Evolutionary conservation across 2,329 filamentous ascomycete species (phyloP), one percentile per base, ranked within the genome.

Genomic region (Paraphaeosphaeria sporulosa): DNA sequence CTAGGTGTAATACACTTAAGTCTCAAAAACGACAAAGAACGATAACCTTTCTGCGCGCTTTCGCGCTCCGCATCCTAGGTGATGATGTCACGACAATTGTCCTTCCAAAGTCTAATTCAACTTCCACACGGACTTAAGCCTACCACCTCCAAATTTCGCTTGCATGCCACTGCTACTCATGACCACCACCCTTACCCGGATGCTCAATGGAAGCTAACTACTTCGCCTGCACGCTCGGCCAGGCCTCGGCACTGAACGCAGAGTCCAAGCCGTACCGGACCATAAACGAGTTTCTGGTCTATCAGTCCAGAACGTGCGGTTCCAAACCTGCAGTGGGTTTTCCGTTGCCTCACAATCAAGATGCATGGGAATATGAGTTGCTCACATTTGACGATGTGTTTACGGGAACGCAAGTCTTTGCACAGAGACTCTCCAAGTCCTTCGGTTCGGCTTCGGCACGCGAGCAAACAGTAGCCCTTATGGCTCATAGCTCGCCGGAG

Each of bases 201-300:
- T 19, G 15, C 27, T 23, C 48, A 17, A 74, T 75, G 73, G 65
- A 69, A 23, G 64, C 66, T 52, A 87, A 84, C 59, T 88, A 89
- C 71, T 89, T 89, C 67, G 83, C 83, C 3, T 89, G 87, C 71
- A 88, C 86, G 0, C 79, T 89, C 2, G 87, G 85, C 1, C 81
- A 89, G 69, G 85, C 86, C 12, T 75, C 78, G 0, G 61, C 63
- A 1, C 64, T 83, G 19, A 79, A 76, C 19, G 61, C 69, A 3
- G 62, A 69, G 10, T 67, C 71, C 8, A 78, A 77, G 32, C 71
- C 73, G 0, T 83, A 80, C 64, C 66, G 74, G 2, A 85, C 81
- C 0, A 80, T 88, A 57, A 79, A 80, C 55, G 73, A 82, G 0
- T 79, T 89, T 57, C 72, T 89, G 19, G 80, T 83, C n/a, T 59